Conservation (phyloP, 164 flowering plant species). For the Cinnamomum micranthum region DNA sequence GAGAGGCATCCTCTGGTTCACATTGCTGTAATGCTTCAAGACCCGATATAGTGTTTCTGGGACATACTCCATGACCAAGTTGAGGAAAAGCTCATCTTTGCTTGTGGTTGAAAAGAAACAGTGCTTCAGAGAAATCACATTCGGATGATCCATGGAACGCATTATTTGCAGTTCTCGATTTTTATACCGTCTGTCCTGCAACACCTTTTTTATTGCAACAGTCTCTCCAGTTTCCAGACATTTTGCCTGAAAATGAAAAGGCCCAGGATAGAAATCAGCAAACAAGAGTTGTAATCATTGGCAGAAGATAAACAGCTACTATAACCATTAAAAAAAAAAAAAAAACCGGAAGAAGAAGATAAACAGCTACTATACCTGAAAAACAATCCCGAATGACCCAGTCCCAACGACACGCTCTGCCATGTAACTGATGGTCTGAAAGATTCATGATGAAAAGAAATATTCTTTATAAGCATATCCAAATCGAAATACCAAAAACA, state of each 20-base stretch:
- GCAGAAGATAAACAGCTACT: background rate
- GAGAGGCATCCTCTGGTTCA: conserved; percentile 90
- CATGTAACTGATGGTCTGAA: conserved; percentile 57
- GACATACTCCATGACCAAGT: conserved; percentile 93
- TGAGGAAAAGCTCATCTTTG: conserved; percentile 83
- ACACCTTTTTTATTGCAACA: conserved; percentile 90
- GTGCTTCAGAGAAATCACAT: conserved; percentile 81
- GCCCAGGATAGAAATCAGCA: background rate
- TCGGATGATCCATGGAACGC: conserved; percentile 95
- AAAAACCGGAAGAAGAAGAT: no score
- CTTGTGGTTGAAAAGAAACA: conserved; percentile 93
- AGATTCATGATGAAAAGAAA: background rate
- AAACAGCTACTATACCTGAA: background rate
- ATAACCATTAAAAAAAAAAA: no score
- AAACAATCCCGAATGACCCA: conserved; percentile 94
- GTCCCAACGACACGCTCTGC: conserved; percentile 75
- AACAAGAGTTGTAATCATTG: background rate
- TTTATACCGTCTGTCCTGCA: conserved; percentile 90
- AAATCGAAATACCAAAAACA: background rate
- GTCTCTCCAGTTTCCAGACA: conserved; percentile 93
- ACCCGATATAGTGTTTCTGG: conserved; percentile 84
- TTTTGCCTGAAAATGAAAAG: conserved; percentile 54
- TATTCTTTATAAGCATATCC: background rate
- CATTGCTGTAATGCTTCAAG: conserved; percentile 69
- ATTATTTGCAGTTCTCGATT: conserved; percentile 91